phyloP scores from a whole-genome alignment of 1,284 basidiomycete genomes.

The Ceratobasidium sp. region DNA sequence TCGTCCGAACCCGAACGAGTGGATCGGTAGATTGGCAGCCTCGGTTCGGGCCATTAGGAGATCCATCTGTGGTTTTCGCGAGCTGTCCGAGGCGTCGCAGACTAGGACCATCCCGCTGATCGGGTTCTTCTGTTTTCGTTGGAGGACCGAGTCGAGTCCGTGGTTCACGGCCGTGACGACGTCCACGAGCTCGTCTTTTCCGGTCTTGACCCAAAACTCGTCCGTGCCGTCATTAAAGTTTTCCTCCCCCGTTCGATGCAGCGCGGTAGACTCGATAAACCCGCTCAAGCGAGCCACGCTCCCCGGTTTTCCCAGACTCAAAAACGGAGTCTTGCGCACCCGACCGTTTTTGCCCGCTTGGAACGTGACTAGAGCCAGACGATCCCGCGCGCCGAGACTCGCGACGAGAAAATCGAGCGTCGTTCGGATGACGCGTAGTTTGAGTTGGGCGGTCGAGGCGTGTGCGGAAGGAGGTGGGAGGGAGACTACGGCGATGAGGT shows the following conservation, averaged over 20 bases:
- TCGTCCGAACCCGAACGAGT: slow-evolving; percentile 96
- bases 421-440: slow-evolving; percentile 86
- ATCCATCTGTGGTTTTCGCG: slow-evolving; percentile 98
- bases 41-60: slow-evolving; percentile 95
- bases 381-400: slow-evolving; percentile 79
- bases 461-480: slow-evolving; percentile 74
- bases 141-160: slow-evolving; percentile 92
- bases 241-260: slow-evolving; percentile 56
- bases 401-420: slow-evolving; percentile 88
- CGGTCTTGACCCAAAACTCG: slow-evolving; percentile 82
- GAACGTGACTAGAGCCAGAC: slow-evolving; percentile 89
- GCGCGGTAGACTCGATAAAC: slow-evolving; percentile 80
- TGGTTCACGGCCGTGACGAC: slow-evolving; percentile 97
- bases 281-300: slow-evolving; percentile 78
- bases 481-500: slow-evolving; percentile 92
- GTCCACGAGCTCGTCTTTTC: slow-evolving; percentile 91
- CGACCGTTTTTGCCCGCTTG: slow-evolving; percentile 84
- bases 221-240: slow-evolving; percentile 63
- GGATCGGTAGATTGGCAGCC: slow-evolving; percentile 92
- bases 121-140: slow-evolving; percentile 92
- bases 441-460: slow-evolving; percentile 82
- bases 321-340: slow-evolving; percentile 90
- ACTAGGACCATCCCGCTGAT: slow-evolving; percentile 92
- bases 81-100: slow-evolving; percentile 90
- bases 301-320: slow-evolving; percentile 76